A percentile compares a stretch with the other conserved stretches of the same genome.
Evolutionary conservation across 2,329 filamentous ascomycete species (phyloP).

Genomic region (Cladophialophora carrionii): DNA sequence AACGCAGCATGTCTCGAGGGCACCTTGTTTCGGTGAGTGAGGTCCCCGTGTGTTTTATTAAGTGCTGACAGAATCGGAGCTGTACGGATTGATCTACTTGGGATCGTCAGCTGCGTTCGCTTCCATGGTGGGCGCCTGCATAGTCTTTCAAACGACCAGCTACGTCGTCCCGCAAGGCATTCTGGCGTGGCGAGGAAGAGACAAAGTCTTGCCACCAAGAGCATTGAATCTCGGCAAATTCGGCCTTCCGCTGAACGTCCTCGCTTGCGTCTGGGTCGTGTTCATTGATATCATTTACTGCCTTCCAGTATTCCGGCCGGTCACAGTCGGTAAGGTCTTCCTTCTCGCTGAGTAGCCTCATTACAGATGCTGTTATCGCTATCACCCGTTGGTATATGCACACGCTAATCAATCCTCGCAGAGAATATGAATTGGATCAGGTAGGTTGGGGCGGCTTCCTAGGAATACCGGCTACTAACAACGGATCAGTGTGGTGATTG

Average conservation of each 20-base stretch:
- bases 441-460: constrained; percentile 1
- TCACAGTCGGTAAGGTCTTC: constrained; percentile 10
- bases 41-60: constrained; percentile 25
- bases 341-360: neutral
- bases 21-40: constrained; percentile 14
- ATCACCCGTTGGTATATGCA: neutral
- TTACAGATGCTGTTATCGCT: neutral
- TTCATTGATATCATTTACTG: constrained; percentile 41
- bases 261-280: constrained; percentile 39
- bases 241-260: constrained; percentile 47
- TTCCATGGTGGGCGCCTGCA: constrained; percentile 50
- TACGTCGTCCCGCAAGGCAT: constrained; percentile 54
- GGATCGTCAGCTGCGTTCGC: constrained; percentile 51
- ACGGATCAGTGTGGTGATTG: constrained; percentile 16
- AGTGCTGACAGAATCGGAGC: constrained; percentile 49
- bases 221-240: constrained; percentile 52
- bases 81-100: constrained; percentile 55
- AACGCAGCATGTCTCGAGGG: constrained; percentile 52
- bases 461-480: neutral
- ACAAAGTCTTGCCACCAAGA: constrained; percentile 48
- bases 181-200: constrained; percentile 49
- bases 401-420: neutral
- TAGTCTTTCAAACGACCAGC: constrained; percentile 48
- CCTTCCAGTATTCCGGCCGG: constrained; percentile 39
- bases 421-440: constrained; percentile 30